Conservation (phyloP, 495 filamentous ascomycete genomes). For the Aspergillus sclerotioniger region DNA sequence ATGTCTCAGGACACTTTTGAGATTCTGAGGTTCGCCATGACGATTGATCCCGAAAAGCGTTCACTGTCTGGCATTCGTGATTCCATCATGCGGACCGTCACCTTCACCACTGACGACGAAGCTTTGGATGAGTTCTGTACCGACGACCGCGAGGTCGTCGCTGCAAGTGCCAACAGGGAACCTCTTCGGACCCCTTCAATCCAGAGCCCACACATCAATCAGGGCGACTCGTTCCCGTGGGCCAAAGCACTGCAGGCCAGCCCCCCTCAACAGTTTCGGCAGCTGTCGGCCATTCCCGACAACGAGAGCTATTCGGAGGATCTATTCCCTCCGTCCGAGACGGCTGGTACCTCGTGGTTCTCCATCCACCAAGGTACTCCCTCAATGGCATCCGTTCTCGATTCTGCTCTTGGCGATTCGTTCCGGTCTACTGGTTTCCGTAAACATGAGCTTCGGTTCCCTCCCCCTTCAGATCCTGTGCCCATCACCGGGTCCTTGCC, state of each 20-base stretch:
- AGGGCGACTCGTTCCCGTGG: constrained; percentile 89
- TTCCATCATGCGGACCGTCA: constrained; percentile 72
- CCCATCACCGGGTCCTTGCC: constrained; percentile 77
- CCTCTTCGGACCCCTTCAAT: constrained; percentile 94
- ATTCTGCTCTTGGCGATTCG: constrained; percentile 68
- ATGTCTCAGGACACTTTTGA: constrained; percentile 98
- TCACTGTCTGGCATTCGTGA: constrained; percentile 75
- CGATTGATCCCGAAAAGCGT: constrained; percentile 85
- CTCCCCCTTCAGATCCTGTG: constrained; percentile 50
- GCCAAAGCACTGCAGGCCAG: constrained; percentile 83
- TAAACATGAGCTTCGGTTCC: constrained; percentile 35
- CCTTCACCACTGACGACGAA: constrained; percentile 94
- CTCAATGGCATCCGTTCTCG: constrained; percentile 75
- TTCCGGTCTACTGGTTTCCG: constrained; percentile 60
- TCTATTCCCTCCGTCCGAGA: constrained; percentile 79
- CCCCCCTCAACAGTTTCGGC: constrained; percentile 69
- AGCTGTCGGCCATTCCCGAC: constrained; percentile 84
- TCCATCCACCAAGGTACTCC: constrained; percentile 67
- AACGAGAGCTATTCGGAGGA: constrained; percentile 80
- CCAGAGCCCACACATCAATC: constrained; percentile 78
- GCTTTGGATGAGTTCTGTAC: constrained; percentile 91
- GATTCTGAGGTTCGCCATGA: constrained; percentile 82
- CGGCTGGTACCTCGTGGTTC: constrained; percentile 67
- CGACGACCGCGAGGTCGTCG: constrained; percentile 65
- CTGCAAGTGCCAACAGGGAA: constrained; percentile 86